Percentiles rank a stretch among this genome's conserved stretches.
Evolutionary conservation across 768 basidiomycete genomes (phyloP).

Genomic region (Trametes elegans): DNA sequence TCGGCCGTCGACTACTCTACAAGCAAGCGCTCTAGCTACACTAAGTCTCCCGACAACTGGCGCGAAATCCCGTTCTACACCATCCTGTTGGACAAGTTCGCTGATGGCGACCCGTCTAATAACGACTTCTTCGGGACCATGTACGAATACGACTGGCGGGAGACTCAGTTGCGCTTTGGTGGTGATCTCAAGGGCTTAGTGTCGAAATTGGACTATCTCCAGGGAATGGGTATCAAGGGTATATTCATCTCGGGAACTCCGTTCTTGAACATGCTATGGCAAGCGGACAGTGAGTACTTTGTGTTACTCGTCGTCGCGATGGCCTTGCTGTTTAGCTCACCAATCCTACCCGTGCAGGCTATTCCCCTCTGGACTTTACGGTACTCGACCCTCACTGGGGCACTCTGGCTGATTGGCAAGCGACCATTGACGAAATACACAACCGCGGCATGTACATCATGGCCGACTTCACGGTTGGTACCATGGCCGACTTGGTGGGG

Average conservation of each 20-base stretch:
- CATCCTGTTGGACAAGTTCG: slow-evolving; percentile 88
- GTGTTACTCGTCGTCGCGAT: not conserved
- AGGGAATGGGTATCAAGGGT: slow-evolving; percentile 82
- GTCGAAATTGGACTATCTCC: slow-evolving; percentile 77
- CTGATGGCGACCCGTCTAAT: slow-evolving; percentile 88
- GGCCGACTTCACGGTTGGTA: slow-evolving; percentile 92
- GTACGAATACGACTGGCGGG: slow-evolving; percentile 83
- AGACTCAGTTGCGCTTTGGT: slow-evolving; percentile 86
- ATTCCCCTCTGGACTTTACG: slow-evolving; percentile 89
- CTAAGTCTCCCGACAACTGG: slow-evolving; percentile 83
- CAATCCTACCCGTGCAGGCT: slow-evolving; percentile 49
- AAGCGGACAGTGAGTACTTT: slow-evolving; percentile 81
- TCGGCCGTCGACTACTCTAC: slow-evolving; percentile 64
- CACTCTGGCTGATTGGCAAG: slow-evolving; percentile 74
- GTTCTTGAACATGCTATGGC: slow-evolving; percentile 96
- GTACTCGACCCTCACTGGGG: slow-evolving; percentile 95
- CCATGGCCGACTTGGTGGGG: slow-evolving; percentile 85
- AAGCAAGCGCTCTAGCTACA: slow-evolving; percentile 62
- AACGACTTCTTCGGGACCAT: slow-evolving; percentile 84
- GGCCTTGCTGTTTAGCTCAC: not conserved
- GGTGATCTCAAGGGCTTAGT: slow-evolving; percentile 84
- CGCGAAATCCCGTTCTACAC: slow-evolving; percentile 77
- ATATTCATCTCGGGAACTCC: slow-evolving; percentile 93
- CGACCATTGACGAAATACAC: slow-evolving; percentile 75
- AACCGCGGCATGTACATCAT: slow-evolving; percentile 87